Evolutionary conservation across 2,329 filamentous ascomycete genomes (phyloP).

Genomic region (Microsporum ferrugineum): DNA sequence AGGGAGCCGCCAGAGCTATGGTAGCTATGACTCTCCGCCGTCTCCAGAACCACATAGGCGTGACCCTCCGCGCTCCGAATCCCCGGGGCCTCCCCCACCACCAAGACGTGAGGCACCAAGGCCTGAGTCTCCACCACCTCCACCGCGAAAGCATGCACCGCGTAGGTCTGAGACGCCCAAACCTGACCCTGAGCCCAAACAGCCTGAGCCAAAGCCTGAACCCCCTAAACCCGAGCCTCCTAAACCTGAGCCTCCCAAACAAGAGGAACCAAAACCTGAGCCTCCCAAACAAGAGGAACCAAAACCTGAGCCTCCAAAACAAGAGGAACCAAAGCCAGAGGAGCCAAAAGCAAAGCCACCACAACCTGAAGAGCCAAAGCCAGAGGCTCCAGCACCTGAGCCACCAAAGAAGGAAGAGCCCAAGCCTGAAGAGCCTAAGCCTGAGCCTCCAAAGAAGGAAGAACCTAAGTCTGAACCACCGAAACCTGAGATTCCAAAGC

Average conservation of each 20-base stretch:
- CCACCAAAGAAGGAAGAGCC: constrained; percentile 6
- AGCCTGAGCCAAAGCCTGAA: constrained; percentile 5
- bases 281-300: neutral
- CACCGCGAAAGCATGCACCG: constrained; percentile 1
- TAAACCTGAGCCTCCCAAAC: neutral
- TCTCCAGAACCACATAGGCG: constrained; percentile 4
- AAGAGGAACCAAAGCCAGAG: neutral
- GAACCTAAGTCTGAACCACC: neutral
- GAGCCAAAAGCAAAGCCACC: constrained; percentile 1
- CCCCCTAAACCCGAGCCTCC: constrained; percentile 7
- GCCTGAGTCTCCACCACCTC: neutral
- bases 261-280: neutral
- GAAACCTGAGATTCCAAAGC: neutral
- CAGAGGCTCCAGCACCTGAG: neutral
- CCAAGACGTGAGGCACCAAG: neutral
- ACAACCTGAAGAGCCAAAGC: neutral
- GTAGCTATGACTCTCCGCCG: constrained; percentile 6
- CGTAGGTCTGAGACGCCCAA: constrained; percentile 5
- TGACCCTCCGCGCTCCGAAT: constrained; percentile 4
- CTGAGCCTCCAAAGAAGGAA: neutral
- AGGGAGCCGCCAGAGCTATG: constrained; percentile 9
- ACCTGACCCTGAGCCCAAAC: constrained; percentile 12
- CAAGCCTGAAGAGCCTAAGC: neutral
- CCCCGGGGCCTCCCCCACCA: constrained; percentile 5
- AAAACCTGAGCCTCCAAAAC: constrained; percentile 4